Base-by-base conservation (phyloP, 1,139 yeast species). In the Yamadazyma diospyri region DNA sequence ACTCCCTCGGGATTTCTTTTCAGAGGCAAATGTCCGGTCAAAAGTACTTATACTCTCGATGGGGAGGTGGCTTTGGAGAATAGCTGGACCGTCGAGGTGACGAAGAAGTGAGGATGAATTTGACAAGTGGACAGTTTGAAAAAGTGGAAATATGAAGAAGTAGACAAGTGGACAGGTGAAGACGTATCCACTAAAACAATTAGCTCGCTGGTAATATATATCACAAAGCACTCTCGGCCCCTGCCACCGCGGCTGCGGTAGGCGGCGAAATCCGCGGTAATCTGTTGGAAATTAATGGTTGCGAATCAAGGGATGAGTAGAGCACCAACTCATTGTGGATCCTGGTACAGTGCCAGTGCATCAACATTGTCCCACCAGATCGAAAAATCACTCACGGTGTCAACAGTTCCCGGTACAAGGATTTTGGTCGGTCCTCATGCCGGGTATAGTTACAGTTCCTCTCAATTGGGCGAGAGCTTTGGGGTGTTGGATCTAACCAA, bases 371-470 rank as follows among this genome's bases (percentile, higher is more conserved):
- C 62, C 3, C 40, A 48, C 4, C 85, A 83, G 45, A 45, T 88
- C 18, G 40, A 48, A 5, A 83, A 83, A 43, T 44, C 87, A 16
- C 68, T 67, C 9, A 33, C 36, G 3, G 43, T 50, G 10, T 39
- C 36, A 3, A 32, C 59, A 5, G 50, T 68, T 1, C 49, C 64
- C 0, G 85, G 82, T 1, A 87, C 95, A 12, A 63, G 95, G 34
- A 61, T 87, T 10, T 45, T 67, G 14, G 61, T 76, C 7, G 77
- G 76, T 0, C 83, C 85, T 1, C 99, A 92, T 57, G 99, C 99
- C 5, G 99, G 98, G 0, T 88, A 82, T 53, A 53, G 82, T 4
- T 92, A 82, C 53, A 81, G 94, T 24, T 96, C 97, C 0, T 59
- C 64, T 9, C 75, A 88, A 0, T 67, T 92, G 46, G 95, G 92